Percentiles rank a stretch among this genome's conserved stretches.
These are phyloP conservation scores for Bipolaris sorokiniana DNA, from an alignment of 2,329 filamentous ascomycete species.

Conservation along the genomic window DNA sequence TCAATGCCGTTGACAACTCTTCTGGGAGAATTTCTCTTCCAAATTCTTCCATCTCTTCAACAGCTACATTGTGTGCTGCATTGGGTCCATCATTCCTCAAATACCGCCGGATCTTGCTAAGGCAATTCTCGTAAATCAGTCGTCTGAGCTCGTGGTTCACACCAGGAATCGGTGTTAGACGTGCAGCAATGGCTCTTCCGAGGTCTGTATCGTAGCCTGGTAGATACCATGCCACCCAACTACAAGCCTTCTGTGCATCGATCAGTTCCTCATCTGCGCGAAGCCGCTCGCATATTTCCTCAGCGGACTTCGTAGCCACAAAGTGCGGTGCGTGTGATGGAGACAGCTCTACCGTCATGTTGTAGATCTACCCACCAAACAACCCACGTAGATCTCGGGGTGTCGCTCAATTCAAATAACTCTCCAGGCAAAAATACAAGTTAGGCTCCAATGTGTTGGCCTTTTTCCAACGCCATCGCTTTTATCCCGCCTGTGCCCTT, in stretches of 20 bases:
- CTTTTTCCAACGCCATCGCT: too few species aligned
- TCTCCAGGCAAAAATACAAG: too few species aligned
- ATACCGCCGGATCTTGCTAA: background rate
- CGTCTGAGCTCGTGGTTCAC: constrained; percentile 2
- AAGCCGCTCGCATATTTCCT: constrained; percentile 10
- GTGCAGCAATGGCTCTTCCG: constrained; percentile 3
- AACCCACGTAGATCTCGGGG: too few species aligned
- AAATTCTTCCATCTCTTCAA: background rate
- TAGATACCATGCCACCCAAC: constrained; percentile 17
- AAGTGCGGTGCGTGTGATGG: constrained; percentile 10
- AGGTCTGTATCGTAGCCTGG: constrained; percentile 1
- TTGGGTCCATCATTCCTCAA: background rate
- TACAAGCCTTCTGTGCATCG: constrained; percentile 10
- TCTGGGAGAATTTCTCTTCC: background rate
- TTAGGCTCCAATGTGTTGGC: too few species aligned
- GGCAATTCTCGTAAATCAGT: constrained; percentile 3
- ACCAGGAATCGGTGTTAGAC: background rate
- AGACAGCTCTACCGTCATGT: background rate
- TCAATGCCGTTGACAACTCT: constrained; percentile 12
- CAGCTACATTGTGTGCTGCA: background rate
- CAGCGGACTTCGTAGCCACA: constrained; percentile 2
- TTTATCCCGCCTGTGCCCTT: too few species aligned
- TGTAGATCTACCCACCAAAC: too few species aligned
- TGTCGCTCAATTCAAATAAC: too few species aligned
- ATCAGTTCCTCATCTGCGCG: constrained; percentile 14